Evolutionary conservation across 2,329 filamentous ascomycete species (phyloP).

Genomic region (Fusarium decemcellulare): DNA sequence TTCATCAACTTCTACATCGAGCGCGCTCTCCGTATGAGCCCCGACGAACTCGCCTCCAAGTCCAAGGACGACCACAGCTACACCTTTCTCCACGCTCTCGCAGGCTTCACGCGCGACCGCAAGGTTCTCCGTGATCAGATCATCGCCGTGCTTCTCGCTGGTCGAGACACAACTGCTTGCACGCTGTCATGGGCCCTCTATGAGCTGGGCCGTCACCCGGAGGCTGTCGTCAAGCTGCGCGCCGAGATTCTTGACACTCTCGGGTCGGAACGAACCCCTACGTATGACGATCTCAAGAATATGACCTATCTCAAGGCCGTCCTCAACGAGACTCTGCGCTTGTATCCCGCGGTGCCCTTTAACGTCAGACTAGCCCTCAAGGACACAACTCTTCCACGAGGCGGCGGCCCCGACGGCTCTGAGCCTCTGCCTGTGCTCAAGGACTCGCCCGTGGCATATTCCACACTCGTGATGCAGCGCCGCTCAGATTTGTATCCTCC

Average conservation of each 20-base stretch:
- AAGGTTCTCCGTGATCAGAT: constrained; percentile 87
- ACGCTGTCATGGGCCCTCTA: constrained; percentile 88
- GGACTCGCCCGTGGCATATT: constrained; percentile 77
- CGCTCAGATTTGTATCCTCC: constrained; percentile 73
- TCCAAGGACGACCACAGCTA: constrained; percentile 80
- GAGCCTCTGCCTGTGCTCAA: constrained; percentile 76
- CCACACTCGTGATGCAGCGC: constrained; percentile 80
- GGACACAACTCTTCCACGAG: constrained; percentile 82
- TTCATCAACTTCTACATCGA: constrained; percentile 87
- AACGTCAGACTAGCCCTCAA: constrained; percentile 81
- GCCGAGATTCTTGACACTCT: constrained; percentile 78
- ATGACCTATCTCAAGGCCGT: constrained; percentile 87
- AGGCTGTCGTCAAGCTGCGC: constrained; percentile 77
- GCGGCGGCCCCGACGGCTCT: constrained; percentile 74
- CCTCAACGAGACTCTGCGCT: constrained; percentile 82
- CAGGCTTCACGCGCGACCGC: constrained; percentile 80
- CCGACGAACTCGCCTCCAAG: constrained; percentile 80
- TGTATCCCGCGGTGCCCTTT: constrained; percentile 85
- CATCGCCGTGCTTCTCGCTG: constrained; percentile 85
- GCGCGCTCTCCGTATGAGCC: constrained; percentile 76
- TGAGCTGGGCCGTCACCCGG: constrained; percentile 81
- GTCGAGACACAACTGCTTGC: constrained; percentile 87
- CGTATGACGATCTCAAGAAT: constrained; percentile 85
- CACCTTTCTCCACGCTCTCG: constrained; percentile 90
- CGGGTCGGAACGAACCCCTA: constrained; percentile 73